Percentiles rank a stretch among this genome's conserved stretches.
Conservation (phyloP, 2,329 filamentous ascomycete species). For the Neospermospora avenae region DNA sequence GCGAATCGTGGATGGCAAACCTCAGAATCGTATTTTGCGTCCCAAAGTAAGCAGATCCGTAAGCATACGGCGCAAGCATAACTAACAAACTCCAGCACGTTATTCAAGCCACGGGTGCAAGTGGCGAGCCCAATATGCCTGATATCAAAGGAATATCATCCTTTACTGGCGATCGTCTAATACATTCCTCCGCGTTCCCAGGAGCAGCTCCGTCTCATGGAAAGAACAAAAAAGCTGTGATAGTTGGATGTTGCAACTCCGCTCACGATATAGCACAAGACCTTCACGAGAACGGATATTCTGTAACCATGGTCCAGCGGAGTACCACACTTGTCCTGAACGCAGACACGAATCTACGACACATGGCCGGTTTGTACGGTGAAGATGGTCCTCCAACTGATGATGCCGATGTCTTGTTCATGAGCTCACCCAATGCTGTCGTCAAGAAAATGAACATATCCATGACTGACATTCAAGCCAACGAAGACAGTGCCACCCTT, state of each 20-base stretch:
- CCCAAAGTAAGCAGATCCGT: slow-evolving; percentile 22
- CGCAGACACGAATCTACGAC: slow-evolving; percentile 43
- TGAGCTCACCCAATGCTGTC: slow-evolving; percentile 55
- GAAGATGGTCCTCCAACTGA: slow-evolving; percentile 49
- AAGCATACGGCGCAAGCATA: slow-evolving; percentile 33
- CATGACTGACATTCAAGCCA: slow-evolving; percentile 38
- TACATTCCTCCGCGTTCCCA: slow-evolving; percentile 59
- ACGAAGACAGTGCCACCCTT: slow-evolving; percentile 39
- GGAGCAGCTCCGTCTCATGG: slow-evolving; percentile 45
- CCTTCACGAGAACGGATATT: slow-evolving; percentile 62
- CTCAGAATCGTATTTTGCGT: slow-evolving; percentile 8
- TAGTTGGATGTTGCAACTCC: slow-evolving; percentile 67
- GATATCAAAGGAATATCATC: slow-evolving; percentile 49
- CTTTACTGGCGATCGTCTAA: slow-evolving; percentile 47
- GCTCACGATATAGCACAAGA: slow-evolving; percentile 68
- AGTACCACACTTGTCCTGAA: slow-evolving; percentile 63
- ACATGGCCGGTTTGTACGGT: slow-evolving; percentile 41
- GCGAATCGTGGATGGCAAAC: slow-evolving; percentile 39
- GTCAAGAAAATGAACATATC: slow-evolving; percentile 57
- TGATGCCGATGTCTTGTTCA: slow-evolving; percentile 60
- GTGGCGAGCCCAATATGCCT: slow-evolving; percentile 48
- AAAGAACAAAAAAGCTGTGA: slow-evolving; percentile 56
- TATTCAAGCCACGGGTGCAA: slow-evolving; percentile 32
- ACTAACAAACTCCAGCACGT: slow-evolving; percentile 30
- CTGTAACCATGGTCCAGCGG: slow-evolving; percentile 68